Conservation (phyloP, 2,329 filamentous ascomycete genomes). For the Fusarium sp. region DNA sequence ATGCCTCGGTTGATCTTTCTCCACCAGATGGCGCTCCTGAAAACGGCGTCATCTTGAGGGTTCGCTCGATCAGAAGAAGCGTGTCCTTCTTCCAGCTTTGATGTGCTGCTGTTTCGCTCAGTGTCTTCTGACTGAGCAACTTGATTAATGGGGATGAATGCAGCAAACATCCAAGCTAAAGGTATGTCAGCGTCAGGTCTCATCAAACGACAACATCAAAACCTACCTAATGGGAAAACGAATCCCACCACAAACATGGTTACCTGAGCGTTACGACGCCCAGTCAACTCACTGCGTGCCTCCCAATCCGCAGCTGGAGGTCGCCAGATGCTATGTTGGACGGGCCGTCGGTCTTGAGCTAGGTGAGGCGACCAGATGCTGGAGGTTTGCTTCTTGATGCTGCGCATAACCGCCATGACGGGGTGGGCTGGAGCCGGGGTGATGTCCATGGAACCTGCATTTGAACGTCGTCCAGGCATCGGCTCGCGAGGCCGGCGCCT, state of each 20-base stretch:
- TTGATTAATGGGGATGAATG: constrained; percentile 79
- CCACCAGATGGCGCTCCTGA: constrained; percentile 72
- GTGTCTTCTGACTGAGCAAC: constrained; percentile 68
- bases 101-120: constrained; percentile 61
- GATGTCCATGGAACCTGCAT: constrained; percentile 62
- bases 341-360: constrained; percentile 72
- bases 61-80: constrained; percentile 54
- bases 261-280: constrained; percentile 80
- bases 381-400: constrained; percentile 66
- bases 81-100: constrained; percentile 57
- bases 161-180: constrained; percentile 83
- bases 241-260: constrained; percentile 84
- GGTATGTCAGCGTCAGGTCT: constrained; percentile 33
- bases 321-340: constrained; percentile 76
- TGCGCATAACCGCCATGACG: constrained; percentile 48
- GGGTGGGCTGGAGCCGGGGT: constrained; percentile 53
- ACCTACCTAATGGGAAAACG: constrained; percentile 79
- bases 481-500: constrained; percentile 61
- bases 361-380: constrained; percentile 83
- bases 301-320: constrained; percentile 79
- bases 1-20: constrained; percentile 71
- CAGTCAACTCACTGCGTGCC: constrained; percentile 71
- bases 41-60: constrained; percentile 61
- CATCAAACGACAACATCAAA: not conserved
- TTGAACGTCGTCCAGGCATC: constrained; percentile 27